Base-by-base conservation (phyloP, 306 rosid species). In the Quercus alba region DNA sequence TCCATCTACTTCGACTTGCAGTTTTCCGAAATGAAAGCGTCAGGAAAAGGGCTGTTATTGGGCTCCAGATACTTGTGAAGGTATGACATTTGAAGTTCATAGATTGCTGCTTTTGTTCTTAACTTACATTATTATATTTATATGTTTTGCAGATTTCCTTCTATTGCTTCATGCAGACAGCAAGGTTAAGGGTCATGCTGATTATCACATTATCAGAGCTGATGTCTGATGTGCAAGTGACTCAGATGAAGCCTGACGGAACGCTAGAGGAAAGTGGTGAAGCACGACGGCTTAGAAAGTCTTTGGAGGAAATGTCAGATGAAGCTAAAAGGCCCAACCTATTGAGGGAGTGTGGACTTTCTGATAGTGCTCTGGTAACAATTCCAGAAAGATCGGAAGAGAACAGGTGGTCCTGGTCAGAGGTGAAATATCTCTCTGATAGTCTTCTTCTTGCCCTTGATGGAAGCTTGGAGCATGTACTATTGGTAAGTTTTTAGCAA, bases 111-210 rank as follows among this genome's bases (percentile, higher is more conserved):
- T 30, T 19, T 71, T 33, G 75, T 75, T 82, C 69, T 41, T 77
- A 54, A 67, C 13, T 68, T 54, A 59, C 79, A 49, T 74, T 28
- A 56, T 46, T 55, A 78, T 55, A 77, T 64, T 74, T 75, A 80
- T 59, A 74, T 76, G 44, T 77, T 86, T 26, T 84, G 96, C 94
- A 95, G 99, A 90, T 94, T 89, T 95, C 99, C 61, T 95, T 93
- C 84, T 92, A 94, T 85, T 73, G 89, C 94, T 89, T 95, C 62
- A 79, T 80, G 89, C 99, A 92, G 79, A 95, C 99, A 51, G 97
- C 99, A 75, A 91, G 99, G 80, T 85, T 95, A 87, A 91, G 99
- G 88, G 99, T 90, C 76, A 91, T 95, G 97, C 86, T 95, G 83
- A 93, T 95, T 75, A 95, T 95, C 84, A 93, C 99, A 49, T 23